Evolutionary conservation across 306 rosid genomes (phyloP).

Genomic region (Morella rubra): DNA sequence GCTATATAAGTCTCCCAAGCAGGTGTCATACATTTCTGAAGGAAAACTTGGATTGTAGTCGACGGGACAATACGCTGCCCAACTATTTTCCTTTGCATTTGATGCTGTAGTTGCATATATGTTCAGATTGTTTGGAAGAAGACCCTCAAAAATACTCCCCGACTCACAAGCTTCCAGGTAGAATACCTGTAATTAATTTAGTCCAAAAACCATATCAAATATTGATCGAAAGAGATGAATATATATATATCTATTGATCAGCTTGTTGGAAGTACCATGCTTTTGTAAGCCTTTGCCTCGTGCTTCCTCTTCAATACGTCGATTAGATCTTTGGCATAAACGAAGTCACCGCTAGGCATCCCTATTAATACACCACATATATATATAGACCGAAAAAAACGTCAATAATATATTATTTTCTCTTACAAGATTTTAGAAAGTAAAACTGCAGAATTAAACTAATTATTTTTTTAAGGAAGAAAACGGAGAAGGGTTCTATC

Average conservation of each 20-base stretch:
- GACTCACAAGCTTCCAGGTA: conserved; percentile 82
- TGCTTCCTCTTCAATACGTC: conserved; percentile 53
- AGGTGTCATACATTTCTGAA: conserved; percentile 23
- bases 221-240: too few relatives aligned
- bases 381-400: too few relatives aligned
- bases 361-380: too few relatives aligned
- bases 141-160: conserved; percentile 74
- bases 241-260: too few relatives aligned
- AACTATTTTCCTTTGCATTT: conserved; percentile 51
- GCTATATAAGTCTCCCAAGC: conserved; percentile 72
- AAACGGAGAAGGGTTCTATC: too few relatives aligned
- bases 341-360: conserved; percentile 24
- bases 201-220: not conserved
- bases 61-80: conserved; percentile 45
- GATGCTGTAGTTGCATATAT: conserved; percentile 69
- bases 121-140: conserved; percentile 48
- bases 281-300: conserved; percentile 42
- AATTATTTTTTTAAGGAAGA: too few relatives aligned
- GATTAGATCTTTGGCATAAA: conserved; percentile 42
- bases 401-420: too few relatives aligned
- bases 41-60: not conserved
- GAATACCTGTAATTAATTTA: conserved; percentile 7
- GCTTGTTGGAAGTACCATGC: conserved; percentile 34
- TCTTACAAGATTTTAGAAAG: not conserved
- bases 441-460: too few relatives aligned